Percentiles rank a stretch among this genome's conserved stretches.
These are phyloP conservation scores for Starmerella lactis-condensi DNA, from an alignment of 805 yeast species.

Conservation along the genomic window DNA sequence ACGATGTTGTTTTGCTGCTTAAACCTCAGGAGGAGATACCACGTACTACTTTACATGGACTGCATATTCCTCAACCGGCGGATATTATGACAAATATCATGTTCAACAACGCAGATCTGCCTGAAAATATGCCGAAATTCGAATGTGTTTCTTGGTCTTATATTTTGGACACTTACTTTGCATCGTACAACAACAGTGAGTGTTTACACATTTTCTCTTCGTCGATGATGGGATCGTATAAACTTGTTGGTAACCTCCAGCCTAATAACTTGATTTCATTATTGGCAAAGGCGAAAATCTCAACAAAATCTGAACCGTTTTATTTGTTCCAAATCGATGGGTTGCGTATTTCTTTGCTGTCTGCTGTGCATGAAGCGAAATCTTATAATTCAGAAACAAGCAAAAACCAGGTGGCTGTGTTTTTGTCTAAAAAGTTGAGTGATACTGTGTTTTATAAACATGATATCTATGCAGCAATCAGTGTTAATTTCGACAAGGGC, in stretches of 20 bases:
- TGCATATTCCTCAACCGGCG: slow-evolving; percentile 41
- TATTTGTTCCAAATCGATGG: slow-evolving; percentile 55
- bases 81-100: slow-evolving; percentile 81
- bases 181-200: slow-evolving; percentile 11
- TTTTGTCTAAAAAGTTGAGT: slow-evolving; percentile 33
- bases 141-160: slow-evolving; percentile 50
- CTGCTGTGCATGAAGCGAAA: slow-evolving; percentile 24
- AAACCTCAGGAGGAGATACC: slow-evolving; percentile 29
- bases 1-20: slow-evolving; percentile 57
- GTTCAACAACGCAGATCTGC: slow-evolving; percentile 63
- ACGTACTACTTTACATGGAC: slow-evolving; percentile 18
- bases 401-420: slow-evolving; percentile 44
- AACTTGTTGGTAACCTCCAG: slow-evolving; percentile 16
- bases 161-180: slow-evolving; percentile 31
- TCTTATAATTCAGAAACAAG: slow-evolving; percentile 22
- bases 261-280: slow-evolving; percentile 34
- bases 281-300: slow-evolving; percentile 47
- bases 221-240: slow-evolving; percentile 13
- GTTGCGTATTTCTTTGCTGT: too few species aligned
- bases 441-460: slow-evolving; percentile 23
- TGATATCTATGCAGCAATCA: slow-evolving; percentile 29
- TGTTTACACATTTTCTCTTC: slow-evolving; percentile 12
- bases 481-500: slow-evolving; percentile 26
- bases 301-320: slow-evolving; percentile 67
- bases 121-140: slow-evolving; percentile 40